Evolutionary conservation across 495 filamentous ascomycete species (phyloP).

Genomic region (Xylaria scruposa): DNA sequence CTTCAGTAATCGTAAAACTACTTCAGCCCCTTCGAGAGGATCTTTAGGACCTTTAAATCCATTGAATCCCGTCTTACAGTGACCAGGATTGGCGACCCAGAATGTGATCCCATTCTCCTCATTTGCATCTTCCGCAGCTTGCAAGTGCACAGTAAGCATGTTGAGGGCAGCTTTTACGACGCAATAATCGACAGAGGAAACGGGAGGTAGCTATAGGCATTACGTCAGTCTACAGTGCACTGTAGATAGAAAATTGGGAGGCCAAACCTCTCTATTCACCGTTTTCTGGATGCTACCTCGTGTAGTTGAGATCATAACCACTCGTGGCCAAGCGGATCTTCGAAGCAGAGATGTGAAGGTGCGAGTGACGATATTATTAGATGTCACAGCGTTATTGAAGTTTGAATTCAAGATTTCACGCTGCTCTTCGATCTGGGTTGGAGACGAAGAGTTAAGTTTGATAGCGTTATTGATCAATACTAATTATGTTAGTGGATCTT

Average conservation of each 20-base stretch:
- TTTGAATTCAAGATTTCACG: constrained; percentile 36
- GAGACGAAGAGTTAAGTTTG: neutral
- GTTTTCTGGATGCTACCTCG: constrained; percentile 31
- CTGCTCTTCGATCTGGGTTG: neutral
- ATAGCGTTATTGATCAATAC: constrained; percentile 18
- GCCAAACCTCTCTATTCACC: neutral
- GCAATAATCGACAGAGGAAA: constrained; percentile 36
- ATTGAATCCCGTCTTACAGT: constrained; percentile 50
- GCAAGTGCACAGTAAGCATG: constrained; percentile 44
- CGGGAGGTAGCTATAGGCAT: constrained; percentile 23
- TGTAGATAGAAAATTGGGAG: neutral
- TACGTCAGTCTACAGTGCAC: constrained; percentile 1
- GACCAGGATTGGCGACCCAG: constrained; percentile 43
- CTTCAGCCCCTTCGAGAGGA: constrained; percentile 46
- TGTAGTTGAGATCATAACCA: constrained; percentile 38
- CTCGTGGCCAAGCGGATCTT: constrained; percentile 31
- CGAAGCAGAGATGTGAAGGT: constrained; percentile 44
- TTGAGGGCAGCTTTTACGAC: constrained; percentile 44
- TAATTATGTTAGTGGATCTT: neutral
- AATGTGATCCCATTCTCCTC: constrained; percentile 39
- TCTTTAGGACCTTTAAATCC: constrained; percentile 43
- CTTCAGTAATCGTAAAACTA: constrained; percentile 40
- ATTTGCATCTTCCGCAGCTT: constrained; percentile 42
- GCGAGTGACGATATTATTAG: constrained; percentile 41
- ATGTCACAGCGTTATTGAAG: constrained; percentile 39